These are phyloP conservation scores for Hemisphaericaspora xylanilytica DNA, from an alignment of 1,139 yeast species.

Conservation along the genomic window DNA sequence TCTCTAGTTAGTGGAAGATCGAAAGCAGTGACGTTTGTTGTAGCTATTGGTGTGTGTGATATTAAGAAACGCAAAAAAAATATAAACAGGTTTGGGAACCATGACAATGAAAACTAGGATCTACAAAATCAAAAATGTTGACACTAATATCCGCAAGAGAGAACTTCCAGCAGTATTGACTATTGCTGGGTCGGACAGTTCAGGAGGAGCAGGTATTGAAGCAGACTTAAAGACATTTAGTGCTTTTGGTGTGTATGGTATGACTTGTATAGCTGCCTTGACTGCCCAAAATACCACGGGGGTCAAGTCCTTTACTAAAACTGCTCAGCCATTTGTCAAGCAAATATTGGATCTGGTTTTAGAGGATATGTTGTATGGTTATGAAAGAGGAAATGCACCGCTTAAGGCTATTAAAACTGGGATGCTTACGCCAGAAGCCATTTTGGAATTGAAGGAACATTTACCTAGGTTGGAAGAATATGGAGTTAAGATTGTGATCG, in stretches of 20 bases:
- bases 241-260: constrained; percentile 75
- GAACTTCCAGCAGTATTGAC: constrained; percentile 51
- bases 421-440: constrained; percentile 63
- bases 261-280: constrained; percentile 77
- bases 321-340: constrained; percentile 42
- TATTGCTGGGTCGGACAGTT: constrained; percentile 81
- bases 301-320: constrained; percentile 51
- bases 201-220: constrained; percentile 96
- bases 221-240: constrained; percentile 86
- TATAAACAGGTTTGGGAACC: too few species aligned
- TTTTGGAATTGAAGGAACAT: constrained; percentile 43
- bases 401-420: constrained; percentile 79
- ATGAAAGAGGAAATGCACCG: constrained; percentile 21
- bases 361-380: constrained; percentile 53
- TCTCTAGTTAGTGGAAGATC: too few species aligned
- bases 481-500: constrained; percentile 53
- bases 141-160: not conserved
- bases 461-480: constrained; percentile 26
- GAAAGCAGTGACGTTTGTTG: too few species aligned
- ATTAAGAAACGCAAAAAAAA: too few species aligned
- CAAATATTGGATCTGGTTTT: constrained; percentile 55
- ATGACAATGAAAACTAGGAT: constrained; percentile 1
- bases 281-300: constrained; percentile 80
- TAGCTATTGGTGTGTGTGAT: too few species aligned
- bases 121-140: constrained; percentile 3